Base-by-base conservation (phyloP, 2,329 filamentous ascomycete species). In the Neospermospora avenae region DNA sequence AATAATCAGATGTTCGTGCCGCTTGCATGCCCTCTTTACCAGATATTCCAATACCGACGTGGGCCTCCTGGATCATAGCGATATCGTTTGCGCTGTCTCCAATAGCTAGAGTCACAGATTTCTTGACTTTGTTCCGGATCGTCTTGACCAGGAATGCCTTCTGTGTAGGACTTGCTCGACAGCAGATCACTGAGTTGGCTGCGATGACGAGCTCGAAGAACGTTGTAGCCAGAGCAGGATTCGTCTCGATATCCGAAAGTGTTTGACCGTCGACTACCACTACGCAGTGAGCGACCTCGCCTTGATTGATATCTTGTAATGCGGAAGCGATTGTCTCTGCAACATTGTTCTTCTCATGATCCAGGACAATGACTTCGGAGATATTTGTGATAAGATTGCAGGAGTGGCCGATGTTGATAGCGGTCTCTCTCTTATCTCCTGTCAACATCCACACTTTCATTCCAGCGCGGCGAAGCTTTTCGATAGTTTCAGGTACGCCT, bases 401-500 rank as follows among this genome's bases (percentile, higher is more conserved):
- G 0, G 93, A 95, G 69, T 96, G 88, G 0, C 90, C 91, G 63
- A 96, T 93, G 69, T 96, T 96, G 76, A 96, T 93, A 35, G 91
- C 91, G 0, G 91, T 96, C 76, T 96, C 92, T 39, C 91, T 84
- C 75, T 96, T 96, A 73, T 97, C 93, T 25, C 93, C 93, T 0
- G 93, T 97, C 44, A 97, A 79, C 92, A 97, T 96, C 93, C 92
- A 96, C 63, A 96, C 85, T 73, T 93, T 96, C 77, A 96, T 93
- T 62, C 7, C 91, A 1, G 92, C 93, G 11, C 92, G 82, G 35
- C 90, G 84, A 13, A 96, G 79, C 75, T 93, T 95, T 72, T 96
- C 92, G 62, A 97, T 95, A 0, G 93, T 90, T 72, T 96, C 91
- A 0, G 93, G 92, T 0, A 97, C 93, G 7, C 92, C 93, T 57